Evolutionary conservation across 495 filamentous ascomycete species (phyloP).

Genomic region (Extremus antarcticus): DNA sequence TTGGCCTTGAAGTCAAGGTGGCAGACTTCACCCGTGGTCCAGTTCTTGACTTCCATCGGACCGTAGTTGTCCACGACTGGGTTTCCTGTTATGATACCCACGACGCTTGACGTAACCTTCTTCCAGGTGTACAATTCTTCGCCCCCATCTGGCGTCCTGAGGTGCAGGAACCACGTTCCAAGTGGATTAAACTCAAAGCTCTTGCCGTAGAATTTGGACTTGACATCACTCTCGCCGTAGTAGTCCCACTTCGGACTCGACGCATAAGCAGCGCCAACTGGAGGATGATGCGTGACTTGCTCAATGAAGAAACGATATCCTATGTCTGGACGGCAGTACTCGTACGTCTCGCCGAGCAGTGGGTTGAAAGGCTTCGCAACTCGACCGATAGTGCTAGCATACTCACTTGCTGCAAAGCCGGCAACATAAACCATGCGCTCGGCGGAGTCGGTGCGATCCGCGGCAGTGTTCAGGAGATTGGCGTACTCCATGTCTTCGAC

Average conservation of each 20-base stretch:
- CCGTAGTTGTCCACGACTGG: slow-evolving; percentile 98
- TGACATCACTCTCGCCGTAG: slow-evolving; percentile 92
- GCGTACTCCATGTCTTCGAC: slow-evolving; percentile 97
- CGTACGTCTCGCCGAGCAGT: slow-evolving; percentile 89
- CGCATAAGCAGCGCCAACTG: slow-evolving; percentile 85
- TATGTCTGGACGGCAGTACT: slow-evolving; percentile 90
- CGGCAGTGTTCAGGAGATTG: slow-evolving; percentile 82
- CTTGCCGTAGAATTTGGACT: slow-evolving; percentile 95
- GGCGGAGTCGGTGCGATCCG: slow-evolving; percentile 71
- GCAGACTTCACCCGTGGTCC: slow-evolving; percentile 83
- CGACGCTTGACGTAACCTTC: slow-evolving; percentile 94
- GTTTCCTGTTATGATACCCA: slow-evolving; percentile 94
- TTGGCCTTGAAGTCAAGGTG: slow-evolving; percentile 90
- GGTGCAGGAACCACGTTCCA: slow-evolving; percentile 90
- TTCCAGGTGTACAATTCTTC: slow-evolving; percentile 93
- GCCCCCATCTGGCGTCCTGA: slow-evolving; percentile 65
- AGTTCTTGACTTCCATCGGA: slow-evolving; percentile 93
- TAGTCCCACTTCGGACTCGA: slow-evolving; percentile 94
- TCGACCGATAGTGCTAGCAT: slow-evolving; percentile 90
- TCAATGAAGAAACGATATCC: slow-evolving; percentile 97
- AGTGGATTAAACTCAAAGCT: slow-evolving; percentile 94
- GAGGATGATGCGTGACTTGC: slow-evolving; percentile 96
- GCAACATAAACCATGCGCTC: slow-evolving; percentile 95
- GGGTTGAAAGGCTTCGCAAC: slow-evolving; percentile 98
- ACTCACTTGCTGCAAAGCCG: slow-evolving; percentile 89